These are phyloP conservation scores for Rutstroemia sp. DNA, from an alignment of 2,329 filamentous ascomycete species.

Conservation along the genomic window DNA sequence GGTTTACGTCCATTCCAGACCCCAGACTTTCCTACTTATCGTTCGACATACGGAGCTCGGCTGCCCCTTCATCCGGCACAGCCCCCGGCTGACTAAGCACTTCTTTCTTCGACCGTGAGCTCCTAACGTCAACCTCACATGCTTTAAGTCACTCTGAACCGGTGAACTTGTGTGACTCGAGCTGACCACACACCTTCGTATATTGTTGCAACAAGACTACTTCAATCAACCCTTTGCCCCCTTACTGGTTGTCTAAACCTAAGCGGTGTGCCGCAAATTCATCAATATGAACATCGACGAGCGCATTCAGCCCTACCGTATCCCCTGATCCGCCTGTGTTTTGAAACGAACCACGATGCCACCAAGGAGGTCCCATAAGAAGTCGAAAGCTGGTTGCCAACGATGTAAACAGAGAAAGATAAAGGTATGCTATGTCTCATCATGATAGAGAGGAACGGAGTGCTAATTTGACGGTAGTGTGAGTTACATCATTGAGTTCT, in stretches of 20 bases:
- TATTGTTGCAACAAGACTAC: too few relatives aligned
- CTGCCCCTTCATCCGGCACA: too few relatives aligned
- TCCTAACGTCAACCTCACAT: too few relatives aligned
- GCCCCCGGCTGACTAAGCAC: too few relatives aligned
- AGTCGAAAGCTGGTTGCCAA: conserved; percentile 59
- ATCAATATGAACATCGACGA: neutral
- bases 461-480: conserved; percentile 3
- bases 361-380: conserved; percentile 61
- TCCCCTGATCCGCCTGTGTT: neutral
- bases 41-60: too few relatives aligned
- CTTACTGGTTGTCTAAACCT: too few relatives aligned
- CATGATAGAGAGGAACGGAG: neutral
- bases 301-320: neutral
- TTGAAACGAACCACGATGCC: conserved; percentile 40
- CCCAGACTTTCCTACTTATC: too few relatives aligned
- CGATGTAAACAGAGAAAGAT: conserved; percentile 63
- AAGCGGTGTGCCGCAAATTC: neutral
- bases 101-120: too few relatives aligned
- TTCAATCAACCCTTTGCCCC: too few relatives aligned
- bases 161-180: neutral
- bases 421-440: conserved; percentile 42
- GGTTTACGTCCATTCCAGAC: too few relatives aligned
- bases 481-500: neutral
- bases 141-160: too few relatives aligned
- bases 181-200: neutral